These are phyloP conservation scores for Lactifluus subvellereus DNA, from an alignment of 768 basidiomycete genomes.

Conservation along the genomic window DNA sequence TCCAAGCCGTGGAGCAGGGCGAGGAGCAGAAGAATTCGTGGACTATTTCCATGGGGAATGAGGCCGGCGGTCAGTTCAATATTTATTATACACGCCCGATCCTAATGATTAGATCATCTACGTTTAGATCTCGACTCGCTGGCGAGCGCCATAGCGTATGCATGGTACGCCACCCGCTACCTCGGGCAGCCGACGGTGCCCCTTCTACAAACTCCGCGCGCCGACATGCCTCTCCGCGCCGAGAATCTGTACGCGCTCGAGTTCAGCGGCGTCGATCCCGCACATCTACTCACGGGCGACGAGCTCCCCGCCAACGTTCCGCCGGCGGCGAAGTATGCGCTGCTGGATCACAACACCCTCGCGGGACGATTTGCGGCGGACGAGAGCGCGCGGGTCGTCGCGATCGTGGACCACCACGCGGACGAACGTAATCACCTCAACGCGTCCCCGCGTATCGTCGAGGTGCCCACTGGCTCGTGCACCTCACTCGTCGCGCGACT, in stretches of 20 bases:
- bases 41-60: slow-evolving; percentile 92
- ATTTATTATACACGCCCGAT: background rate
- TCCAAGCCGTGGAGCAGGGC: slow-evolving; percentile 11
- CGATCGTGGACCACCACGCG: slow-evolving; percentile 86
- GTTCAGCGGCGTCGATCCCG: slow-evolving; percentile 47
- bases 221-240: slow-evolving; percentile 71
- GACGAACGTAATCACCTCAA: slow-evolving; percentile 70
- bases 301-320: slow-evolving; percentile 44
- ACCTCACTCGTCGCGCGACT: slow-evolving; percentile 54
- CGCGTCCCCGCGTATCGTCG: slow-evolving; percentile 62
- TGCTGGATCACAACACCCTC: slow-evolving; percentile 90
- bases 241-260: slow-evolving; percentile 81
- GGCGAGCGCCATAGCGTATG: slow-evolving; percentile 79
- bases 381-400: slow-evolving; percentile 43
- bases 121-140: slow-evolving; percentile 80
- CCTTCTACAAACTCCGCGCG: slow-evolving; percentile 59
- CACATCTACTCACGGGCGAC: slow-evolving; percentile 59
- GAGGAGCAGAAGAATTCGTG: slow-evolving; percentile 39
- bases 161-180: slow-evolving; percentile 59
- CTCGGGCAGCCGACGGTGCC: slow-evolving; percentile 51
- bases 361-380: slow-evolving; percentile 34
- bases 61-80: slow-evolving; percentile 73
- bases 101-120: slow-evolving; percentile 1
- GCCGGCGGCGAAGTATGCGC: slow-evolving; percentile 51
- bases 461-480: slow-evolving; percentile 68